A percentile compares a stretch with the other conserved stretches of the same genome.
These are phyloP conservation scores for Hirschioporus abietinus DNA, from an alignment of 768 basidiomycete genomes.

Conservation along the genomic window DNA sequence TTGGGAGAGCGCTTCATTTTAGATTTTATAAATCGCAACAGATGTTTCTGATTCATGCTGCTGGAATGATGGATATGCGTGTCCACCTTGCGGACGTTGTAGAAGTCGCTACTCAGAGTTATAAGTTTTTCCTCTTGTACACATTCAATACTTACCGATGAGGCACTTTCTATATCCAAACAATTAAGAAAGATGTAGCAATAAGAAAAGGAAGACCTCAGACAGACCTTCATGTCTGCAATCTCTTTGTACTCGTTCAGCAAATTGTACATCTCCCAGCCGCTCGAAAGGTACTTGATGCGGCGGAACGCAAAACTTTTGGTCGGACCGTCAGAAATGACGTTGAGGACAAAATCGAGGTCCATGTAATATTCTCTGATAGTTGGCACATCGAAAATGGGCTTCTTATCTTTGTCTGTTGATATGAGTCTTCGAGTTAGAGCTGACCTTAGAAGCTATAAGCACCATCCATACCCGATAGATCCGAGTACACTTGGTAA, in stretches of 20 bases:
- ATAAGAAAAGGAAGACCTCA: neutral
- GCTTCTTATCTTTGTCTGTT: conserved; percentile 35
- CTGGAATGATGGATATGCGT: conserved; percentile 99
- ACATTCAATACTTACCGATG: conserved; percentile 54
- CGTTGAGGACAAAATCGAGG: conserved; percentile 83
- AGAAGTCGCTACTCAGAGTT: conserved; percentile 71
- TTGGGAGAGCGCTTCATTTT: conserved; percentile 72
- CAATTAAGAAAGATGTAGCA: neutral
- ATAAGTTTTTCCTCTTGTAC: neutral
- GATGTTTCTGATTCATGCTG: conserved; percentile 99
- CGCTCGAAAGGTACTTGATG: conserved; percentile 86
- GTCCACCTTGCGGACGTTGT: conserved; percentile 97
- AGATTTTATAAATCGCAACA: conserved; percentile 97
- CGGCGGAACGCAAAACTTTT: conserved; percentile 94
- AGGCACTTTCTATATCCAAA: conserved; percentile 53
- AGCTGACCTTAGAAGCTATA: neutral
- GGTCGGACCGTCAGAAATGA: conserved; percentile 92
- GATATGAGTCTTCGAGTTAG: conserved; percentile 11
- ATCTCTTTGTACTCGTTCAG: conserved; percentile 92
- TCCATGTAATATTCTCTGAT: conserved; percentile 96
- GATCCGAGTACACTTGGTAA: conserved; percentile 70
- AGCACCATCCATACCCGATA: conserved; percentile 25
- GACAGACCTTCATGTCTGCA: conserved; percentile 89
- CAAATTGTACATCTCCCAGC: conserved; percentile 90
- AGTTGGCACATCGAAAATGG: conserved; percentile 72